Conservation (phyloP, 306 rosid species). For the Quercus agrifolia region DNA sequence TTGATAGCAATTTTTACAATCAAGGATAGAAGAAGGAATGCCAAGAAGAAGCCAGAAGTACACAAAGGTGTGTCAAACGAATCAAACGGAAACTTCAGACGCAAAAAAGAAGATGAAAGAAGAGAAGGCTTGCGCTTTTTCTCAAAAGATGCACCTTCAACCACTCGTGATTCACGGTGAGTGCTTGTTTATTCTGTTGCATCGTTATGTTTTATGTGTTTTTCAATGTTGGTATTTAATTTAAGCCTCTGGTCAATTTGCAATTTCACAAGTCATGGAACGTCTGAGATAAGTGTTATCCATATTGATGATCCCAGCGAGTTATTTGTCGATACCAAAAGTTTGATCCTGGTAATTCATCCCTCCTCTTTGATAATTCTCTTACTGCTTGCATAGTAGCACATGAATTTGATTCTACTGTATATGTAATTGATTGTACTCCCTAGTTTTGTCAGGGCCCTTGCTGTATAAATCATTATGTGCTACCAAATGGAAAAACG, state of each 20-base stretch:
- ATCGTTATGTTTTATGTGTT: background rate
- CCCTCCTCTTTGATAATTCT: background rate
- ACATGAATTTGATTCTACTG: background rate
- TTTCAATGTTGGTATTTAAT: background rate
- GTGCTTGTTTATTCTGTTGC: background rate
- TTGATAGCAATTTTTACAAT: constrained; percentile 19
- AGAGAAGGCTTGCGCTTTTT: constrained; percentile 13
- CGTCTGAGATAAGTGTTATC: constrained; percentile 1
- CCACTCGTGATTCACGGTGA: constrained; percentile 7
- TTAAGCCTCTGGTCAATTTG: background rate
- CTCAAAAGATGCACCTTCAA: constrained; percentile 8
- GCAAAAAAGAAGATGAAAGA: constrained; percentile 5
- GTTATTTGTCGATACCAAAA: constrained; percentile 7
- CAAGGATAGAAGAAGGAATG: constrained; percentile 8
- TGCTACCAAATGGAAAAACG: background rate
- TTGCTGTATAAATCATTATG: background rate
- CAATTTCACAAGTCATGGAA: constrained; percentile 5
- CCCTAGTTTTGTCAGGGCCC: background rate
- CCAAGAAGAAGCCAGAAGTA: background rate
- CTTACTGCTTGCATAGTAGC: background rate
- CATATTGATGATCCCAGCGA: constrained; percentile 17
- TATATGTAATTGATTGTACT: background rate
- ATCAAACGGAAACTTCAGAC: background rate
- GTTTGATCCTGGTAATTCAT: constrained; percentile 26
- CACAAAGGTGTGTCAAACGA: background rate